Percentiles rank a stretch among this genome's conserved stretches.
phyloP scores from a whole-genome alignment of 306 rosid species.

The Quercus aquifolioides region DNA sequence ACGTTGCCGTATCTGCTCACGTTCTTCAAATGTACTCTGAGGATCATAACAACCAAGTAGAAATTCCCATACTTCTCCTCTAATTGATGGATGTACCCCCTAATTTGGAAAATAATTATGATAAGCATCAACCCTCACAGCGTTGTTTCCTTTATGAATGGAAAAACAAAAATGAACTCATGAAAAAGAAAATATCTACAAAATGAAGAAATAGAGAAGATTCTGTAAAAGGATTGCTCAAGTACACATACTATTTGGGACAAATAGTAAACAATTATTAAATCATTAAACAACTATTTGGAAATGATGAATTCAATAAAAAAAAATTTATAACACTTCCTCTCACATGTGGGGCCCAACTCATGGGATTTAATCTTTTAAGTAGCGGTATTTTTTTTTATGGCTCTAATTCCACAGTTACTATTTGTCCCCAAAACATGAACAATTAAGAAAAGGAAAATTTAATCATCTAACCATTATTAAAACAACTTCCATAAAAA shows the following conservation, averaged over 20 bases:
- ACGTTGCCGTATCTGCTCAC: slow-evolving; percentile 66
- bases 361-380: too few relatives aligned
- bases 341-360: too few relatives aligned
- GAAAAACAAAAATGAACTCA: not conserved
- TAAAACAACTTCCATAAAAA: not conserved
- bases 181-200: not conserved
- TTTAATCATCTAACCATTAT: too few relatives aligned
- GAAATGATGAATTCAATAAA: too few relatives aligned
- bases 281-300: too few relatives aligned
- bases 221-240: not conserved
- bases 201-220: not conserved
- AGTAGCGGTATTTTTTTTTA: too few relatives aligned
- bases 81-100: slow-evolving; percentile 96
- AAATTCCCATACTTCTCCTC: slow-evolving; percentile 99
- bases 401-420: too few relatives aligned
- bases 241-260: not conserved
- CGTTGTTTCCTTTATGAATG: not conserved
- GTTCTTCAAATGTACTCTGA: slow-evolving; percentile 80
- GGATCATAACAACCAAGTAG: slow-evolving; percentile 93
- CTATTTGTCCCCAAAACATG: too few relatives aligned
- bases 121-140: not conserved
- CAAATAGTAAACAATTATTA: too few relatives aligned
- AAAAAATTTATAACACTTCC: too few relatives aligned
- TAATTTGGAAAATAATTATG: slow-evolving; percentile 26
- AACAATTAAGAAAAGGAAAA: too few relatives aligned